Evolutionary conservation across 139 green algal genomes (phyloP).

Genomic region (Chlamydomonas asymmetrica): DNA sequence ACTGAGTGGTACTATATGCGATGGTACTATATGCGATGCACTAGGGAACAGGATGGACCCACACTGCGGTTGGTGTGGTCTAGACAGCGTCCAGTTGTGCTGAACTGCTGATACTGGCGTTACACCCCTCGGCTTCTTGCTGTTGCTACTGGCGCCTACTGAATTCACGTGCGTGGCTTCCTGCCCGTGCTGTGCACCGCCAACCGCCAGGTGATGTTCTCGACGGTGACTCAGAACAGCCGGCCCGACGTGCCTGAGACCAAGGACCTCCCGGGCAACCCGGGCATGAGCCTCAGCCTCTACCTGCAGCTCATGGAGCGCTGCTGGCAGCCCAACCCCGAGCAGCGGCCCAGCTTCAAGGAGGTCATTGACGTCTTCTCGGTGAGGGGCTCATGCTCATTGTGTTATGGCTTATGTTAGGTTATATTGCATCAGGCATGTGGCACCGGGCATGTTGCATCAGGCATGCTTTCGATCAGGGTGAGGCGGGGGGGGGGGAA

Average conservation of each 20-base stretch:
- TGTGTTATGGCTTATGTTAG: no score
- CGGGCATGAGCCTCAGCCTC: slow-evolving; percentile 29
- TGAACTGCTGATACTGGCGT: background rate
- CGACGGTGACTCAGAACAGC: slow-evolving; percentile 57
- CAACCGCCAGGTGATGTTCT: slow-evolving; percentile 70
- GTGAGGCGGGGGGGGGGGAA: no score
- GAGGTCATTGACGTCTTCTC: slow-evolving; percentile 49
- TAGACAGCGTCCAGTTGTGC: background rate
- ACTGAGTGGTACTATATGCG: no score
- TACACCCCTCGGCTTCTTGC: background rate
- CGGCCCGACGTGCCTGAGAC: slow-evolving; percentile 62
- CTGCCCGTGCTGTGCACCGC: background rate
- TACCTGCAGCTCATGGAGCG: slow-evolving; percentile 64
- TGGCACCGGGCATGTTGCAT: no score
- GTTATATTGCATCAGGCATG: no score
- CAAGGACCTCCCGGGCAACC: slow-evolving; percentile 48
- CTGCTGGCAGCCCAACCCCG: slow-evolving; percentile 65
- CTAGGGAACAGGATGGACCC: no score
- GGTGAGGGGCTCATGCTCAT: no score
- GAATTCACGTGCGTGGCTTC: background rate
- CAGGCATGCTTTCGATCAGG: no score
- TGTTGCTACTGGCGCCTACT: background rate
- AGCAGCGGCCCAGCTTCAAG: slow-evolving; percentile 62
- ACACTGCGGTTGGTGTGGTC: background rate
- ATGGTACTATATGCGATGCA: no score